A percentile compares a stretch with the other conserved stretches of the same genome.
Conservation (phyloP, 768 basidiomycete genomes). For the Psilocybe subaeruginosa region DNA sequence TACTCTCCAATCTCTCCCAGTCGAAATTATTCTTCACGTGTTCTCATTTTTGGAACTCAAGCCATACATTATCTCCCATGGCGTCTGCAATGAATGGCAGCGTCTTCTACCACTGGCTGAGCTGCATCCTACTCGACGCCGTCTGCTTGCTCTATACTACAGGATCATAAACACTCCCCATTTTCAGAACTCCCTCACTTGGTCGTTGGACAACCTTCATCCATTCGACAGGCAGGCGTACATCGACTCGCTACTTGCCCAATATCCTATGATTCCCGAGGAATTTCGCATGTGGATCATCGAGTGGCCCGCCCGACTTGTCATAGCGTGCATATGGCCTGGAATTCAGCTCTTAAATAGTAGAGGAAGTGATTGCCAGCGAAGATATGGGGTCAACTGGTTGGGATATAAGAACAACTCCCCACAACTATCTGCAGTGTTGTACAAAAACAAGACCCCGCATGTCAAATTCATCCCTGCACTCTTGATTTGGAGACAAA, state of each 20-base stretch:
- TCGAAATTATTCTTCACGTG: background rate
- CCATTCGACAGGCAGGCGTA: slow-evolving; percentile 10
- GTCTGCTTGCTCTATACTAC: background rate
- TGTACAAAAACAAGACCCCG: background rate
- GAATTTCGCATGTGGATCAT: slow-evolving; percentile 10
- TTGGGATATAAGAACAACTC: background rate
- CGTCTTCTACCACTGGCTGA: background rate
- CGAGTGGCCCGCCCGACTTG: slow-evolving; percentile 6
- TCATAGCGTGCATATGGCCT: slow-evolving; percentile 6
- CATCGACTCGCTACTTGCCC: background rate
- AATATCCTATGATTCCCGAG: slow-evolving; percentile 1
- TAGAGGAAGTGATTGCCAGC: background rate
- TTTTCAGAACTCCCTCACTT: background rate
- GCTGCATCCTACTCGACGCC: background rate
- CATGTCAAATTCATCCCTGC: background rate
- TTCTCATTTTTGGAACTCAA: slow-evolving; percentile 7
- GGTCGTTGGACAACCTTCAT: background rate
- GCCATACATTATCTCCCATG: background rate
- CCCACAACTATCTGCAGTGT: background rate
- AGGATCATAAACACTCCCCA: background rate
- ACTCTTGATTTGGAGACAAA: slow-evolving; percentile 2
- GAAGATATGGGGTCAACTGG: slow-evolving; percentile 1
- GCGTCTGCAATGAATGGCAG: slow-evolving; percentile 3
- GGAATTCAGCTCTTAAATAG: background rate
- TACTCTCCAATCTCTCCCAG: background rate